Percentiles rank a stretch among this genome's conserved stretches.
These are phyloP conservation scores for Phaffomyces thermotolerans DNA, from an alignment of 805 yeast genomes.

Conservation along the genomic window DNA sequence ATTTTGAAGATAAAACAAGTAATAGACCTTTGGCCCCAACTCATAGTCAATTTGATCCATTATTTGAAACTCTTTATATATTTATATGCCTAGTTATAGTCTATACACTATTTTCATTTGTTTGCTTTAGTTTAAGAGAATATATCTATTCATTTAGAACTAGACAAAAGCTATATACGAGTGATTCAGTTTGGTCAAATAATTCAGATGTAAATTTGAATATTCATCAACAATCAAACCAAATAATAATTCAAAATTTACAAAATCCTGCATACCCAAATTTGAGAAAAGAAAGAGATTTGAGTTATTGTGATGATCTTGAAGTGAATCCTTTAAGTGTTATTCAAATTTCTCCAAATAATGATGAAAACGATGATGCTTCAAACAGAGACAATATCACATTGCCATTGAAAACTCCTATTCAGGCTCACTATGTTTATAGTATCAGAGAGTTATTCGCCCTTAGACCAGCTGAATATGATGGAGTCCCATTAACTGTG, in stretches of 20 bases:
- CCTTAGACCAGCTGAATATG: slow-evolving; percentile 13
- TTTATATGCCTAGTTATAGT: slow-evolving; percentile 18
- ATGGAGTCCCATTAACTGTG: slow-evolving; percentile 10
- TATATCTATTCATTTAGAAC: slow-evolving; percentile 17
- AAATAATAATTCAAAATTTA: neutral
- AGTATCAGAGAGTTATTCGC: slow-evolving; percentile 13
- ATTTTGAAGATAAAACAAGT: slow-evolving; percentile 20
- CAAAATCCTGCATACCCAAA: slow-evolving; percentile 18
- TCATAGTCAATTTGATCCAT: slow-evolving; percentile 14
- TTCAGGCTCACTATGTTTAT: slow-evolving; percentile 7
- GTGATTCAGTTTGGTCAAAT: slow-evolving; percentile 18
- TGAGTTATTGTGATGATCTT: neutral
- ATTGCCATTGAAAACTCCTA: neutral
- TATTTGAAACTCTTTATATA: slow-evolving; percentile 21
- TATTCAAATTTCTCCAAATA: slow-evolving; percentile 7
- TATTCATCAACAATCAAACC: slow-evolving; percentile 1
- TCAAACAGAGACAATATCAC: neutral
- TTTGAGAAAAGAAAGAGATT: neutral
- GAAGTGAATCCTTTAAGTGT: slow-evolving; percentile 5
- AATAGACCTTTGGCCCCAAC: slow-evolving; percentile 7
- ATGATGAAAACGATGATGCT: neutral
- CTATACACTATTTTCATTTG: slow-evolving; percentile 13
- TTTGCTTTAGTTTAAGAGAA: slow-evolving; percentile 24
- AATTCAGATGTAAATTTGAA: slow-evolving; percentile 3
- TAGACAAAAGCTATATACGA: slow-evolving; percentile 12